Evolutionary conservation across 257 asterid species (phyloP).

Genomic region (Buddleja alternifolia): DNA sequence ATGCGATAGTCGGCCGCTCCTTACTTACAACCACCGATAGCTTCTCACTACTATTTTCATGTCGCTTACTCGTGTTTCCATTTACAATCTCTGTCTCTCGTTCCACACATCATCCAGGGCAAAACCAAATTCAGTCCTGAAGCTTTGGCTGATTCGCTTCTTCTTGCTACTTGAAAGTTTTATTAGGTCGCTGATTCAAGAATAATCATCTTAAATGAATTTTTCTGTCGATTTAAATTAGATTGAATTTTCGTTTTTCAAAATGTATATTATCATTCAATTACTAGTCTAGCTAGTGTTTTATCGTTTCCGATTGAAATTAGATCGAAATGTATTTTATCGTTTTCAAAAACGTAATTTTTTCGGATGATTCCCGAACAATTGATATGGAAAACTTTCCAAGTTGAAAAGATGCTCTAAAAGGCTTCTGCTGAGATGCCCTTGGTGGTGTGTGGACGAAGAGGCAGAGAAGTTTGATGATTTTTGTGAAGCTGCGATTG

Average conservation of each 20-base stretch:
- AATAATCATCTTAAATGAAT: too few species aligned
- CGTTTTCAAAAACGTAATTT: too few species aligned
- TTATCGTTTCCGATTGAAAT: too few species aligned
- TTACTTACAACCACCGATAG: too few species aligned
- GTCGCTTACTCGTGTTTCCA: neutral
- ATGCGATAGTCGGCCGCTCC: too few species aligned
- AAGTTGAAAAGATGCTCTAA: neutral
- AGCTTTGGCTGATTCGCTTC: neutral
- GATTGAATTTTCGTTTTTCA: too few species aligned
- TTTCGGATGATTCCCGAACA: neutral
- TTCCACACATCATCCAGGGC: slow-evolving; percentile 38
- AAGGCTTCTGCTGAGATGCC: neutral
- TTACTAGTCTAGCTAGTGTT: too few species aligned
- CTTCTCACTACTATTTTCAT: too few species aligned
- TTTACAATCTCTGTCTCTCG: slow-evolving; percentile 26
- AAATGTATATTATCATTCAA: too few species aligned
- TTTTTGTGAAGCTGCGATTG: too few species aligned
- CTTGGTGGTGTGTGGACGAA: slow-evolving; percentile 29
- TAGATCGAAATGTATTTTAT: neutral
- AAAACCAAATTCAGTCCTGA: too few species aligned
- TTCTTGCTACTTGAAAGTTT: neutral
- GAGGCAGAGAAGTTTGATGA: slow-evolving; percentile 21
- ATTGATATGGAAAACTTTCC: neutral
- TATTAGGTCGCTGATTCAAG: neutral
- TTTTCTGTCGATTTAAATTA: too few species aligned